A percentile compares a stretch with the other conserved stretches of the same genome.
Conservation (phyloP, 2,329 filamentous ascomycete genomes). For the Diaporthe ampelina region DNA sequence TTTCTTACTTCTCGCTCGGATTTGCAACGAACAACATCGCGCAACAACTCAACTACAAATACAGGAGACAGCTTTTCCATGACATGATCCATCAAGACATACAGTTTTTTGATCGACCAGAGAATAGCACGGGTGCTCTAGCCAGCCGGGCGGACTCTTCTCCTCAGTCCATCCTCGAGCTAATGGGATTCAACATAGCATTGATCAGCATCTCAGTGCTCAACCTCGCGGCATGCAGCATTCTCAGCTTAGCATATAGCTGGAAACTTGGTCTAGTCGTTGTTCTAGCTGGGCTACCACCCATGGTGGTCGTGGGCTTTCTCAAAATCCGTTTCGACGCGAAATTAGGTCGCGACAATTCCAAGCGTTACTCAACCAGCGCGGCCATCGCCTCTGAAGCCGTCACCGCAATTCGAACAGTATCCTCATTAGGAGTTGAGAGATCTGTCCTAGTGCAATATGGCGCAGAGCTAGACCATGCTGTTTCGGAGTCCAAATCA, state of each 20-base stretch:
- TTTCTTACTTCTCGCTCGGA: slow-evolving; percentile 3
- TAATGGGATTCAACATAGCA: slow-evolving; percentile 59
- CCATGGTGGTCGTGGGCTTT: background rate
- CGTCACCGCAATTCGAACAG: background rate
- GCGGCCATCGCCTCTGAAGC: slow-evolving; percentile 6
- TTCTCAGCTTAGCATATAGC: slow-evolving; percentile 54
- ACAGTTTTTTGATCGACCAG: background rate
- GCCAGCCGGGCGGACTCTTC: slow-evolving; percentile 42
- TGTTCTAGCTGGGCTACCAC: background rate
- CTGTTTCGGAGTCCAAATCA: slow-evolving; percentile 47
- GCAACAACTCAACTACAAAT: background rate
- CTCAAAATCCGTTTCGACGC: slow-evolving; percentile 1
- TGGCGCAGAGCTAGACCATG: background rate
- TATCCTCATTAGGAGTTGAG: background rate
- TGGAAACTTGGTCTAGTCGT: background rate
- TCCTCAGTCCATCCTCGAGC: slow-evolving; percentile 56
- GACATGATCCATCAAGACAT: background rate
- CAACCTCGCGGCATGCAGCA: slow-evolving; percentile 54
- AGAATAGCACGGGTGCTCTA: background rate
- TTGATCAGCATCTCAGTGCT: slow-evolving; percentile 56
- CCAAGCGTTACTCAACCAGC: slow-evolving; percentile 7
- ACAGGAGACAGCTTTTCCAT: background rate
- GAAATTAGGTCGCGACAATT: background rate
- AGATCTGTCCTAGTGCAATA: background rate
- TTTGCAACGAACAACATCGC: slow-evolving; percentile 1